Evolutionary conservation across 192 early-diverging fungal species (phyloP).

Genomic region (Anaeromyces robustus): DNA sequence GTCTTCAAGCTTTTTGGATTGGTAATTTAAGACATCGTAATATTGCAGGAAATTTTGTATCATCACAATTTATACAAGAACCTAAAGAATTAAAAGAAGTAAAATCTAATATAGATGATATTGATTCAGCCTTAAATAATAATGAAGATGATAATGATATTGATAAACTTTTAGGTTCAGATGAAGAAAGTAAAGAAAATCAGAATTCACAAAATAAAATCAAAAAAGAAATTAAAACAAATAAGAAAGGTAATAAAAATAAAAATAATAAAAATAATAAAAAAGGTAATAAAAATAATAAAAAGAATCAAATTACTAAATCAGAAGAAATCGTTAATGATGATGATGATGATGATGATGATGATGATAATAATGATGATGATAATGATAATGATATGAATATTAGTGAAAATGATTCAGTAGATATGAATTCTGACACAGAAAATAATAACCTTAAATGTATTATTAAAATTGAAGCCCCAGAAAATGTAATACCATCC

Average conservation of each 20-base stretch:
- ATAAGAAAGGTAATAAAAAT: neutral
- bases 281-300: neutral
- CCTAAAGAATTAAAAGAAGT: neutral
- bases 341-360: too few species aligned
- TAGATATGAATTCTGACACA: too few species aligned
- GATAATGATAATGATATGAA: too few species aligned
- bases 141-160: neutral
- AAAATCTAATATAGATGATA: neutral
- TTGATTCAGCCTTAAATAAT: neutral
- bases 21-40: slow-evolving; percentile 58
- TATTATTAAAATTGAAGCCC: too few species aligned
- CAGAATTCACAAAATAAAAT: too few species aligned
- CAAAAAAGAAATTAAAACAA: neutral
- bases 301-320: too few species aligned
- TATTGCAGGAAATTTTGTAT: slow-evolving; percentile 45
- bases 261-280: neutral
- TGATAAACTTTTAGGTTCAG: neutral
- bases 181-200: neutral
- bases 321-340: too few species aligned
- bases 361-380: too few species aligned
- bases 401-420: too few species aligned
- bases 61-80: slow-evolving; percentile 32
- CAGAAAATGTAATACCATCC: neutral
- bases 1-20: slow-evolving; percentile 21
- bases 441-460: too few species aligned